These are phyloP conservation scores for Magnusiomyces fungicola DNA, from an alignment of 1,139 yeast genomes.

Conservation along the genomic window DNA sequence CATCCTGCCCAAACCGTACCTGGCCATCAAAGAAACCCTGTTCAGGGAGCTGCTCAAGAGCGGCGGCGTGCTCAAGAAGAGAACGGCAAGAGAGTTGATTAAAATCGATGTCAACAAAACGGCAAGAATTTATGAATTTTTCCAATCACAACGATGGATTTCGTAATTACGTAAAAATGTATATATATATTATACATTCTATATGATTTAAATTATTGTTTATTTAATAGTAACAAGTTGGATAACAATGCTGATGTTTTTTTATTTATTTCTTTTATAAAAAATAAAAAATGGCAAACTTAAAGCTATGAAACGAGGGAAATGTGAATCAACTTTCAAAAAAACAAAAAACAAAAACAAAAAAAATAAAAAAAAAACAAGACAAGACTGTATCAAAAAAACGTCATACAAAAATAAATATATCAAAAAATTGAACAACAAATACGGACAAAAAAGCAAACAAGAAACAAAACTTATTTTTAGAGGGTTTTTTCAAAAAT, in stretches of 20 bases:
- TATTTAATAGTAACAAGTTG: neutral
- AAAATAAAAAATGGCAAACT: neutral
- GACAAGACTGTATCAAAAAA: too few relatives aligned
- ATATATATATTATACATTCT: neutral
- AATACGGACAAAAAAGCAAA: too few relatives aligned
- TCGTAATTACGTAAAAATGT: slow-evolving; percentile 11
- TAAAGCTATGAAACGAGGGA: too few relatives aligned
- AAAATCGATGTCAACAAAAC: slow-evolving; percentile 86
- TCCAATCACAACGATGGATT: slow-evolving; percentile 85
- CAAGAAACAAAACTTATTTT: too few relatives aligned
- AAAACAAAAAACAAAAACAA: neutral
- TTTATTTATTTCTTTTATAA: neutral
- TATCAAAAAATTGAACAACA: too few relatives aligned
- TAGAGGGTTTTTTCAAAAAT: too few relatives aligned
- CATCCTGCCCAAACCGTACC: slow-evolving; percentile 84
- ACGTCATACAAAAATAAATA: too few relatives aligned
- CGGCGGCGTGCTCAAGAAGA: slow-evolving; percentile 76
- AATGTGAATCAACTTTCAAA: neutral
- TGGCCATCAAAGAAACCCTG: slow-evolving; percentile 86
- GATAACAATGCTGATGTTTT: neutral
- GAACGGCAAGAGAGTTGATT: slow-evolving; percentile 72
- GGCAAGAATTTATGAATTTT: slow-evolving; percentile 82
- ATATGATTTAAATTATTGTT: neutral
- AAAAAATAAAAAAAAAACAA: neutral
- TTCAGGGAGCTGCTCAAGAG: slow-evolving; percentile 81